Evolutionary conservation across 345 rosid genomes (phyloP), one percentile per base, ranked within the genome.

Genomic region (Populus deltoides): DNA sequence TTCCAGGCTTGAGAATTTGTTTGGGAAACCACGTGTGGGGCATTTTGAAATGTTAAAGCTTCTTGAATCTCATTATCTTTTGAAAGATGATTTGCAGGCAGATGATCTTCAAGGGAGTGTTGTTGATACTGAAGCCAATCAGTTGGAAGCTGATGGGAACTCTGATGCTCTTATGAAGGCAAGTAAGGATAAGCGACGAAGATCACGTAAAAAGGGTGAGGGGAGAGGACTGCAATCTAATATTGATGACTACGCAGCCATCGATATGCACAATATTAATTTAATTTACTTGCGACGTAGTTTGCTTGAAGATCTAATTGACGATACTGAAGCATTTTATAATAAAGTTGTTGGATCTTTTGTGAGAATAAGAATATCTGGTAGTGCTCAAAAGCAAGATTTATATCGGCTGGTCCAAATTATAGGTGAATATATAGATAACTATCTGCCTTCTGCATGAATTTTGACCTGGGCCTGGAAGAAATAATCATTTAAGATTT

Each of bases 11-110:
- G 86, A 91, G 82, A 90, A 81, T 81, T 86, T 94, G 85, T 97
- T 97, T 85, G 97, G 97, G 55, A 94, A 94, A 88, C 90, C 94
- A 16, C 92, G 97, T 73, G 98, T 97, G 73, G 98, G 99, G 73
- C 98, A 97, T 81, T 91, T 97, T 87, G 99, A 97, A 89, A 94
- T 97, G 98, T 85, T 97, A 79, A 94, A 94, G 86, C 94, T 97
- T 85, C 95, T 97, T 66, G 99, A 97, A 57, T 86, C 97, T 67
- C 99, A 97, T 84, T 92, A 91, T 82, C 90, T 90, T 59, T 70
- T 87, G 45, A 97, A 87, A 77, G 99, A 97, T 84, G 91, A 94
- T 77, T 86, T 84, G 59, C 92, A 86, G 61, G 82, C 83, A n/a
- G 96, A 90, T 86, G 91, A 90, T 75, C 83, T 86, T 75, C 95